These are phyloP conservation scores for Paramyrothecium sp. DNA, from an alignment of 2,329 filamentous ascomycete genomes.

Conservation along the genomic window DNA sequence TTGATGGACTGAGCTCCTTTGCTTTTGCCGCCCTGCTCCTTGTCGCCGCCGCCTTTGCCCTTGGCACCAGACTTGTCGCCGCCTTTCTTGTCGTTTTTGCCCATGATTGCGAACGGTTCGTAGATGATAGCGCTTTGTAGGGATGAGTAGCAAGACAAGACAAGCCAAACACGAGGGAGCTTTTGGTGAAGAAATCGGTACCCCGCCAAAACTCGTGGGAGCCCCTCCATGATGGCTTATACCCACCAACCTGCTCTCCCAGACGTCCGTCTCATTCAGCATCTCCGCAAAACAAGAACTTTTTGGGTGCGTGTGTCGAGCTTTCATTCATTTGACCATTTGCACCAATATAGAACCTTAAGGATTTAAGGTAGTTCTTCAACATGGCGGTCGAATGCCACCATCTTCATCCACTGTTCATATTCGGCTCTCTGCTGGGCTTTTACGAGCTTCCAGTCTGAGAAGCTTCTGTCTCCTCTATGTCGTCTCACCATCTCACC, in stretches of 20 bases:
- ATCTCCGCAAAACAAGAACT: neutral
- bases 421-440: constrained; percentile 24
- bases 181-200: neutral
- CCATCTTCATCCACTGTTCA: constrained; percentile 22
- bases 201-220: neutral
- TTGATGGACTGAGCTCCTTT: constrained; percentile 68
- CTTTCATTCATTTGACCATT: neutral
- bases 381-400: constrained; percentile 16
- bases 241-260: neutral
- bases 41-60: constrained; percentile 25
- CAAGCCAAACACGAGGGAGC: neutral
- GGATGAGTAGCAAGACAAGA: neutral
- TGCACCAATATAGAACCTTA: too few relatives aligned
- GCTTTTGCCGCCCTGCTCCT: constrained; percentile 33
- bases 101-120: constrained; percentile 23
- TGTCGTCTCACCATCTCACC: constrained; percentile 37
- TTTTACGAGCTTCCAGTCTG: constrained; percentile 38
- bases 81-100: constrained; percentile 39
- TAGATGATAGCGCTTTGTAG: constrained; percentile 4
- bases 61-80: constrained; percentile 33
- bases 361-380: neutral
- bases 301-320: neutral
- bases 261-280: constrained; percentile 3
- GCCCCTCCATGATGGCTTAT: neutral
- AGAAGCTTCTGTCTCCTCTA: constrained; percentile 36